These are phyloP conservation scores for Suhomyces wounanorum DNA, from an alignment of 1,139 yeast genomes.

Conservation along the genomic window DNA sequence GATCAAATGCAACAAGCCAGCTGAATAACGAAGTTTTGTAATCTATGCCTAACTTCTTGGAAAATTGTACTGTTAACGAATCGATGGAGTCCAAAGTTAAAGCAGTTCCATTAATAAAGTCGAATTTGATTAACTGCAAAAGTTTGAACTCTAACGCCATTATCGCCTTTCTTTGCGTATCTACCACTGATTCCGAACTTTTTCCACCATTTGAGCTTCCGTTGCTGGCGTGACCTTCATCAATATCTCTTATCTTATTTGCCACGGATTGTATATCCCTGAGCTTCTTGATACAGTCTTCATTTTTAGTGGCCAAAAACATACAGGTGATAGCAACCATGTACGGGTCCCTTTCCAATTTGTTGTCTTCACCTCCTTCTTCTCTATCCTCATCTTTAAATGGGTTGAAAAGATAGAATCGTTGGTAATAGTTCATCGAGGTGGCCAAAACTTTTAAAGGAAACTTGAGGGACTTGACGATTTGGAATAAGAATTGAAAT, in stretches of 20 bases:
- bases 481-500: constrained; percentile 54
- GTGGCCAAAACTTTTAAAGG: constrained; percentile 69
- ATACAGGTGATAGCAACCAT: constrained; percentile 73
- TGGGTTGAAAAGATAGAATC: constrained; percentile 65
- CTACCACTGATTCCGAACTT: constrained; percentile 27
- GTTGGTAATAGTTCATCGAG: constrained; percentile 70
- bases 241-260: constrained; percentile 41
- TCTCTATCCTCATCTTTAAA: constrained; percentile 41
- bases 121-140: constrained; percentile 73
- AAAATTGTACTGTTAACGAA: constrained; percentile 66
- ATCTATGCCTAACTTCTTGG: constrained; percentile 54
- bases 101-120: constrained; percentile 58
- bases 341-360: constrained; percentile 38
- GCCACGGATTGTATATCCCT: constrained; percentile 56
- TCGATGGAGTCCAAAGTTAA: constrained; percentile 55
- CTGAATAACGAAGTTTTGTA: constrained; percentile 54
- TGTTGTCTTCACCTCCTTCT: constrained; percentile 13
- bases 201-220: neutral
- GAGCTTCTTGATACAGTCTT: constrained; percentile 83
- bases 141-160: constrained; percentile 67
- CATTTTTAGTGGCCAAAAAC: constrained; percentile 80
- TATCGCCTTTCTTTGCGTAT: constrained; percentile 53
- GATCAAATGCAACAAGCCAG: constrained; percentile 78
- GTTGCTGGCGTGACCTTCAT: constrained; percentile 13
- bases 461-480: constrained; percentile 56